Conservation (phyloP, 2,329 filamentous ascomycete species). For the Colletotrichum eleusines region DNA sequence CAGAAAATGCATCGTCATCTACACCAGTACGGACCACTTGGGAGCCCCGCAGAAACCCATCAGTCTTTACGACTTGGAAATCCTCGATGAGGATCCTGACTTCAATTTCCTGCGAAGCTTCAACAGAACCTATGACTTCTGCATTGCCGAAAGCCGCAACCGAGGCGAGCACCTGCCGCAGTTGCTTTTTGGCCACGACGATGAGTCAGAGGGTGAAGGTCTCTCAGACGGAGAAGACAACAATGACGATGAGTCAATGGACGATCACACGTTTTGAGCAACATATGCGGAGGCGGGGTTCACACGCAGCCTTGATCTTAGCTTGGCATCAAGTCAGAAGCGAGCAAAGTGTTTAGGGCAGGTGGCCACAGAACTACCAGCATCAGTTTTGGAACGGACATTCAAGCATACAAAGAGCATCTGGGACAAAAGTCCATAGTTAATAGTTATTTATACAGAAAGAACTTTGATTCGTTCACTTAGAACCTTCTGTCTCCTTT, state of each 20-base stretch:
- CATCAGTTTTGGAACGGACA: neutral
- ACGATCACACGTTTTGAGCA: neutral
- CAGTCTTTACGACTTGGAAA: neutral
- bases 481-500: neutral
- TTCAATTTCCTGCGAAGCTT: neutral
- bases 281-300: neutral
- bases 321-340: neutral
- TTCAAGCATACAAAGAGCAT: neutral
- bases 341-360: neutral
- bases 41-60: neutral
- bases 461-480: neutral
- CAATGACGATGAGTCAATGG: neutral
- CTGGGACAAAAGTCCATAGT: neutral
- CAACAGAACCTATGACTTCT: neutral
- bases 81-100: neutral
- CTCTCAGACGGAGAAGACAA: neutral
- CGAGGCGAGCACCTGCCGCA: neutral
- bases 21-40: neutral
- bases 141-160: neutral
- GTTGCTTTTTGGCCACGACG: neutral
- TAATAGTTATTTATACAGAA: neutral
- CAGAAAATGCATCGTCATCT: neutral
- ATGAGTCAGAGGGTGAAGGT: neutral
- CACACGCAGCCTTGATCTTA: neutral
- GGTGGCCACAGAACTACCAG: neutral